Base-by-base conservation (phyloP, 345 rosid genomes). In the Eucalyptus pauciflora region DNA sequence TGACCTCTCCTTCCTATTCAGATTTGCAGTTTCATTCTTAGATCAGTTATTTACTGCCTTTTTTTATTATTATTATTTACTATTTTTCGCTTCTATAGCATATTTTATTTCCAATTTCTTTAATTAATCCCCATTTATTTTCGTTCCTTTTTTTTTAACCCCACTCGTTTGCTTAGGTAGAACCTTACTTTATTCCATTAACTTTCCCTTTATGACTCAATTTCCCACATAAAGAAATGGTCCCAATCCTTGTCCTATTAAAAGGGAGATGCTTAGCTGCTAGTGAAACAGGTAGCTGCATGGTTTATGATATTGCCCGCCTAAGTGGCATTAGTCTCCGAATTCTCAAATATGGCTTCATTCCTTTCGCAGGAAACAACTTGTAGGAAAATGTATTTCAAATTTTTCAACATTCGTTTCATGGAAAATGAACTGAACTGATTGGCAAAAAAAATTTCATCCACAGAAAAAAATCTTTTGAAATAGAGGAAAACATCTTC, bases 381-480 rank as follows among this genome's bases (percentile, higher is more conserved):
- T 52, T 52, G 9, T 52, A 18, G 5, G 25, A 52, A 52, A 52
- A 52, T 52, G 25, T 20, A 20, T 52, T 52, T 52, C 0, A 52
- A 8, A 18, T 52, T 52, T 18, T 52, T 52, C 0, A 1, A 1
- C 0, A 0, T 18, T 18, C 4, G 0, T 52, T 52, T 7, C 24
- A 52, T 18, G 9, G 7, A 18, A 52, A 52, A 52, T 52, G 24
- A 52, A 1, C 10, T n/a, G n/a, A n/a, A n/a, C n/a, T n/a, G n/a
- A n/a, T 52, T 1, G 0, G 9, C 2, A 52, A 52, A 52, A 17
- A 52, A 52, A 52, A 7, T 3, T 52, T 52, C 25, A 52, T 52
- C 10, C 58, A 52, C 1, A 18, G 25, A 52, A 18, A 52, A 52
- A 1, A 1, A 4, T 52, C 58, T 20, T 52, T 18, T 18, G 25